Conservation (phyloP, 148 eudicot species). For the Mesembryanthemum crystallinum region DNA sequence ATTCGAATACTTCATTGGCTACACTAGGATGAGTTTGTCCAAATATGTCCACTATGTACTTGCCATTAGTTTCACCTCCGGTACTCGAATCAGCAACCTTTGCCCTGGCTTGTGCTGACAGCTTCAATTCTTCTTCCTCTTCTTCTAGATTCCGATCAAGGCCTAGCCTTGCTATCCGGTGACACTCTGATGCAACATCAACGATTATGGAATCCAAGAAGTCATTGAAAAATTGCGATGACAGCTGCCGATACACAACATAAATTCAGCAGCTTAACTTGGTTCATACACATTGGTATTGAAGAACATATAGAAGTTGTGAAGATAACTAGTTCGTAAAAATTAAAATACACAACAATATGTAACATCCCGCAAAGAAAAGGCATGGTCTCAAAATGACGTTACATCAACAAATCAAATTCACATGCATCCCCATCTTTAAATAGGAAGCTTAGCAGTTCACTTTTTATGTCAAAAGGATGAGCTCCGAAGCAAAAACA, state of each 20-base stretch:
- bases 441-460: too few species aligned
- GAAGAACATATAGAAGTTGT: neutral
- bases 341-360: neutral
- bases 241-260: conserved; percentile 49
- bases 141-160: conserved; percentile 84
- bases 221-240: conserved; percentile 57
- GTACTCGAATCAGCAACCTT: conserved; percentile 75
- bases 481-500: neutral
- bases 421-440: neutral
- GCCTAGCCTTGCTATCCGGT: conserved; percentile 81
- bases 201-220: conserved; percentile 78
- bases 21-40: conserved; percentile 95
- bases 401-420: neutral
- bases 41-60: conserved; percentile 85
- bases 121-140: conserved; percentile 82
- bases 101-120: conserved; percentile 85
- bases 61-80: conserved; percentile 61
- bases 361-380: neutral
- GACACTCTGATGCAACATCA: conserved; percentile 94
- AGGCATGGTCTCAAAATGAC: neutral
- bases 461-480: too few species aligned
- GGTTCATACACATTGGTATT: neutral
- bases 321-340: neutral
- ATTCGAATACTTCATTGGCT: conserved; percentile 77
- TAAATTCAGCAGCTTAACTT: conserved; percentile 11